A percentile compares a stretch with the other conserved stretches of the same genome.
phyloP scores from a whole-genome alignment of 441 rosid species.

The Arabidopsis lyrata region DNA sequence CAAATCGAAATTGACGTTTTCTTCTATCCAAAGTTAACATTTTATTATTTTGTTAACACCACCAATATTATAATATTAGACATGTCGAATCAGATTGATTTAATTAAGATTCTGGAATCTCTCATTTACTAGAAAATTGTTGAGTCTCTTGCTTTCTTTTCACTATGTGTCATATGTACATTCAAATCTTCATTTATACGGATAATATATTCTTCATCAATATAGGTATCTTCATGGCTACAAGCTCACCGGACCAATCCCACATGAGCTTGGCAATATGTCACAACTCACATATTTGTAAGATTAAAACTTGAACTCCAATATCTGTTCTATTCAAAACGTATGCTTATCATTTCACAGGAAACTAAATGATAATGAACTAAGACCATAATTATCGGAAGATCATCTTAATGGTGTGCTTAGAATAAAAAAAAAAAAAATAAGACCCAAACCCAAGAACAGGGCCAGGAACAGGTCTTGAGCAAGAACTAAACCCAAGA shows the following conservation, averaged over 20 bases:
- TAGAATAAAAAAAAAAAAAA: too few species aligned
- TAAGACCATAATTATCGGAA: too few species aligned
- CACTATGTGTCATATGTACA: background rate
- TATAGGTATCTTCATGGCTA: slow-evolving; percentile 91
- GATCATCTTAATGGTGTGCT: too few species aligned
- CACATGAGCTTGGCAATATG: slow-evolving; percentile 97
- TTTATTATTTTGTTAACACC: too few species aligned
- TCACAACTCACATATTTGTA: slow-evolving; percentile 93
- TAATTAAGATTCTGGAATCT: slow-evolving; percentile 52
- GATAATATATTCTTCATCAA: background rate
- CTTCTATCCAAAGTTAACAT: too few species aligned
- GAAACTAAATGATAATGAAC: slow-evolving; percentile 81
- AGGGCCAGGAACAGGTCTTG: too few species aligned
- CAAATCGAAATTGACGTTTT: background rate
- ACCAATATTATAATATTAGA: too few species aligned
- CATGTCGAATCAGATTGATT: too few species aligned
- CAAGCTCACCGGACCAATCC: slow-evolving; percentile 82
- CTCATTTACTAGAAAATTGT: slow-evolving; percentile 89
- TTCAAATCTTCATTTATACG: background rate
- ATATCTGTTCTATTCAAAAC: background rate
- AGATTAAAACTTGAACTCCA: slow-evolving; percentile 22
- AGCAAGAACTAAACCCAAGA: too few species aligned
- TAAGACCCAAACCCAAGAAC: too few species aligned
- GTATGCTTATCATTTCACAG: slow-evolving; percentile 43
- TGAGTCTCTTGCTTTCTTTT: slow-evolving; percentile 45